Base-by-base conservation (phyloP, 305 asterid genomes). In the Solanum chacoense region DNA sequence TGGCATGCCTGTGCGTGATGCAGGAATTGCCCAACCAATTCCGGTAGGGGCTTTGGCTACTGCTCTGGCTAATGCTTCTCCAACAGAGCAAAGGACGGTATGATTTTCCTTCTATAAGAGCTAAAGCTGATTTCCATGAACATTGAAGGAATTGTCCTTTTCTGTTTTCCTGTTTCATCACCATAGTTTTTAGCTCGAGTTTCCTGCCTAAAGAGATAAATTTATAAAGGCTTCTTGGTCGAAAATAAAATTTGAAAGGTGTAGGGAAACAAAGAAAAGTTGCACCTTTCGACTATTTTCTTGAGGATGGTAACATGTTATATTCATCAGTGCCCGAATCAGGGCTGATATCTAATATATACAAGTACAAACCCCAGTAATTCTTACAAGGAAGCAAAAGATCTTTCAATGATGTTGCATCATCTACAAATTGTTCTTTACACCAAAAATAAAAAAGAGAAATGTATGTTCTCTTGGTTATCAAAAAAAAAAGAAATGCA, bases 51-150 rank as follows among this genome's bases (percentile, higher is more conserved):
- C 99, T 86, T 87, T 98, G 94, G 98, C 99, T 85, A 93, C 99
- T 89, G 98, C 98, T 2, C 97, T 98, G 85, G 99, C 99, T 37
- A 95, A 98, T 92, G 98, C 99, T 77, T 93, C 99, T 85, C 98
- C 97, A 50, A 85, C 90, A 4, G 99, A 97, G 22, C 99, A 97
- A 92, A 93, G 98, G 90, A 95, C 95, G 93, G 99, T 97, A 87
- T 91, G 96, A 59, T 79, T 67, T 12, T 38, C 22, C 38, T 75
- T 78, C 85, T 55, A 87, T 74, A 20, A 31, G 65, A 28, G 69
- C 86, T 81, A 81, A 81, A 81, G 36, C 86, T 11, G 71, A 42
- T 81, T 10, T 50, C 71, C 29, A 18, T 28, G 71, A 18, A 42
- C 29, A 81, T 81, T 42, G 26, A 29, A 31, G 72, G 71, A 50